Conservation (phyloP, 257 asterid genomes). For the Scutellaria minor region DNA sequence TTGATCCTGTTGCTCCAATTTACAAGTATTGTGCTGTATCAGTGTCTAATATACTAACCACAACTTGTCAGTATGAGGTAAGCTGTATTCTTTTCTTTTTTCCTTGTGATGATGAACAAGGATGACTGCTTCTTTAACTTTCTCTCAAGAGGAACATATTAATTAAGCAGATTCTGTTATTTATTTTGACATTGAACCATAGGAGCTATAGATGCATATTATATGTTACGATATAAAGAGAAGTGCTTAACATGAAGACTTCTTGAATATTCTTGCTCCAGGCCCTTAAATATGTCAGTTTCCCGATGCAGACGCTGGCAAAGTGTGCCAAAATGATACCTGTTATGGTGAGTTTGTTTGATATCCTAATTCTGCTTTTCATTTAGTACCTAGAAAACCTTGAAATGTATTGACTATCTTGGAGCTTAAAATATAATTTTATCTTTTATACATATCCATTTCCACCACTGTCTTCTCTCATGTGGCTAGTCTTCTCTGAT, state of each 20-base stretch:
- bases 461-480: constrained; percentile 22
- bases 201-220: neutral
- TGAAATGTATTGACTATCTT: neutral
- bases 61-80: constrained; percentile 99
- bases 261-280: constrained; percentile 48
- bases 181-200: constrained; percentile 9
- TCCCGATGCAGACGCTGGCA: constrained; percentile 96
- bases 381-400: neutral
- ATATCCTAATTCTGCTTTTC: constrained; percentile 20
- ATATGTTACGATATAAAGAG: constrained; percentile 22
- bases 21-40: constrained; percentile 83
- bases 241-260: constrained; percentile 32
- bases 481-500: constrained; percentile 21
- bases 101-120: constrained; percentile 19
- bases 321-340: constrained; percentile 99
- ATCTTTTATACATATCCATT: constrained; percentile 8
- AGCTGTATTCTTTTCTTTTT: constrained; percentile 20
- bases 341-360: constrained; percentile 80
- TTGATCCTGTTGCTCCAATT: constrained; percentile 98
- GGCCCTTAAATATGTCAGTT: constrained; percentile 99
- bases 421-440: neutral
- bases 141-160: constrained; percentile 8
- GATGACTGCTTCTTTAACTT: constrained; percentile 2
- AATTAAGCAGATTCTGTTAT: constrained; percentile 6
- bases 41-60: constrained; percentile 89